Evolutionary conservation across 208 protist genomes (phyloP).

Genomic region (Leishmania arabica): DNA sequence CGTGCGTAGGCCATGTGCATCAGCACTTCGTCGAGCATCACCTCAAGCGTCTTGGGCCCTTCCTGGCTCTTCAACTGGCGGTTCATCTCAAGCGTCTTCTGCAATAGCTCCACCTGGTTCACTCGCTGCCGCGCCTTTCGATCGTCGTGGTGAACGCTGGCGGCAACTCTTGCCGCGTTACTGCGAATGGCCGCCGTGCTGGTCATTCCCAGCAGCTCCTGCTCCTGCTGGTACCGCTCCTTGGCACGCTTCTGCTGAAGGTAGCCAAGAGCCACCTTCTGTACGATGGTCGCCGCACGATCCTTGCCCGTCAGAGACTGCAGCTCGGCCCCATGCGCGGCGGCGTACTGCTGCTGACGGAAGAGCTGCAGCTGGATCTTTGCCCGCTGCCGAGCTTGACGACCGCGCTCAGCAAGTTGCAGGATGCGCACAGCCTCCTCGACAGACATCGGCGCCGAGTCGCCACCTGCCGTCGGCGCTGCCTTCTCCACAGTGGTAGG

Average conservation of each 20-base stretch:
- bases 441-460: slow-evolving; percentile 54
- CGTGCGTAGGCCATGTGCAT: slow-evolving; percentile 92
- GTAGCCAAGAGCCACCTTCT: slow-evolving; percentile 90
- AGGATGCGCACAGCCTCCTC: slow-evolving; percentile 90
- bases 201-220: slow-evolving; percentile 89
- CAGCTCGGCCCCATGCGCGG: slow-evolving; percentile 55
- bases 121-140: slow-evolving; percentile 88
- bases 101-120: slow-evolving; percentile 87
- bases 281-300: slow-evolving; percentile 85
- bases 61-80: slow-evolving; percentile 86
- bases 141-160: slow-evolving; percentile 43
- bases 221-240: slow-evolving; percentile 79
- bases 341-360: slow-evolving; percentile 80
- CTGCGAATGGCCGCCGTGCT: slow-evolving; percentile 37
- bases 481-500: slow-evolving; percentile 2
- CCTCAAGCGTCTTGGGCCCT: slow-evolving; percentile 93
- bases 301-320: slow-evolving; percentile 78
- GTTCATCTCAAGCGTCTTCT: slow-evolving; percentile 81
- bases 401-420: slow-evolving; percentile 93
- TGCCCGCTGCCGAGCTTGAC: slow-evolving; percentile 95
- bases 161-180: slow-evolving; percentile 36
- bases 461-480: neutral
- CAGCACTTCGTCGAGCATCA: slow-evolving; percentile 92
- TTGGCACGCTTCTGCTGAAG: slow-evolving; percentile 73
- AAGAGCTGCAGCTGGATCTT: slow-evolving; percentile 89